Conservation (phyloP, 2,329 filamentous ascomycete species). For the Cercospora sp. region DNA sequence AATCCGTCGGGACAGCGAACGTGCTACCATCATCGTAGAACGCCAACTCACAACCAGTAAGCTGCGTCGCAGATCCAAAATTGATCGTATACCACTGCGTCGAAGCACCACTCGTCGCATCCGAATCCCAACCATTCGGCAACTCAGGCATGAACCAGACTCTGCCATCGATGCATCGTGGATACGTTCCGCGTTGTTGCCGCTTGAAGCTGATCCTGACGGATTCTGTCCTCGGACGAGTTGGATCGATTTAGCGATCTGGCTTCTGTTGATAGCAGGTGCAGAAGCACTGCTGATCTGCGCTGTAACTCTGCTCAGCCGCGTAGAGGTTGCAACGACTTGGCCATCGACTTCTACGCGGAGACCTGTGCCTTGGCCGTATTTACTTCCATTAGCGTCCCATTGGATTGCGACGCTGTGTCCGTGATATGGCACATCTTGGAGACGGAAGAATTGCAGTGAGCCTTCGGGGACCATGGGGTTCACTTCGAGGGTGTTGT, state of each 20-base stretch:
- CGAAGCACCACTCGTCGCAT: constrained; percentile 32
- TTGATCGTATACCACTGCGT: constrained; percentile 44
- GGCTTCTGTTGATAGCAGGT: constrained; percentile 33
- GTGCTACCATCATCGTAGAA: constrained; percentile 39
- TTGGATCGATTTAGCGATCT: constrained; percentile 43
- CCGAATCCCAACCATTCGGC: constrained; percentile 44
- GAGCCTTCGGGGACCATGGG: constrained; percentile 40
- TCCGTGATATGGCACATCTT: constrained; percentile 47
- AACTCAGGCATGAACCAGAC: constrained; percentile 46
- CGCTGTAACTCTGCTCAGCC: constrained; percentile 34
- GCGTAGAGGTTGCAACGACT: constrained; percentile 37
- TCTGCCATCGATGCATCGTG: constrained; percentile 44
- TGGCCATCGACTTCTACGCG: constrained; percentile 41
- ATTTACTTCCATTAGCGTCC: constrained; percentile 42
- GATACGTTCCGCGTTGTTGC: constrained; percentile 32
- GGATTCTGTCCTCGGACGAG: constrained; percentile 39
- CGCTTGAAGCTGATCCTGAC: constrained; percentile 37
- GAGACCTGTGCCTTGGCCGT: constrained; percentile 37
- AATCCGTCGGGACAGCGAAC: constrained; percentile 38
- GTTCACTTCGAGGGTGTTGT: constrained; percentile 46
- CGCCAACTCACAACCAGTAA: constrained; percentile 41
- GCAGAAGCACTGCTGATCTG: constrained; percentile 30
- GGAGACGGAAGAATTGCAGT: constrained; percentile 46
- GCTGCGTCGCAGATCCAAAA: constrained; percentile 37
- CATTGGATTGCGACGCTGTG: constrained; percentile 47